These are phyloP conservation scores for Echinosophora koreensis DNA, from an alignment of 306 rosid species.

Conservation along the genomic window DNA sequence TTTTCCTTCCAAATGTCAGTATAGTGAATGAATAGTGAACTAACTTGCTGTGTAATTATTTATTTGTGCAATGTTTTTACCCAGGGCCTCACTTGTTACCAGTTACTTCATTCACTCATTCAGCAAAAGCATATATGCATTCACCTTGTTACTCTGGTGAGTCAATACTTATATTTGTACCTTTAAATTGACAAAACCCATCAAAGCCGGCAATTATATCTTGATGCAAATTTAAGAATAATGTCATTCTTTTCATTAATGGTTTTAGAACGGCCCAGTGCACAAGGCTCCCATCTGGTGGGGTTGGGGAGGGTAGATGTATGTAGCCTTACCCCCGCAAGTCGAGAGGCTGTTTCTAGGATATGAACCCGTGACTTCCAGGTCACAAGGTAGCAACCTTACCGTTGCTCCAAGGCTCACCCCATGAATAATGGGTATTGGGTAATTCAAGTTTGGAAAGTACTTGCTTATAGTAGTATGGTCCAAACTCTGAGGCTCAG, in stretches of 20 bases:
- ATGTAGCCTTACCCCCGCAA: no score
- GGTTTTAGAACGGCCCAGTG: no score
- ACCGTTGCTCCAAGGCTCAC: no score
- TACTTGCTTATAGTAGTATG: slow-evolving; percentile 23
- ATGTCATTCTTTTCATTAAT: not conserved
- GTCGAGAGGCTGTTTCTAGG: no score
- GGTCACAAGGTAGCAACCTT: no score
- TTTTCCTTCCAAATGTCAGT: not conserved
- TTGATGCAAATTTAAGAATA: slow-evolving; percentile 29
- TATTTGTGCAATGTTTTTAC: slow-evolving; percentile 38
- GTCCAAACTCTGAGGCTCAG: not conserved
- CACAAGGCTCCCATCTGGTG: no score
- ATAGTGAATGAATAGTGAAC: slow-evolving; percentile 19
- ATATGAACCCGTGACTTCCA: no score
- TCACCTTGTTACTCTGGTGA: slow-evolving; percentile 86
- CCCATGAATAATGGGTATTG: not conserved
- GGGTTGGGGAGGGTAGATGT: no score
- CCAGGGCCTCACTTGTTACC: slow-evolving; percentile 86
- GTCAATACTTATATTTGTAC: slow-evolving; percentile 48
- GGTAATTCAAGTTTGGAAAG: not conserved
- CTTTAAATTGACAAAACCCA: slow-evolving; percentile 28
- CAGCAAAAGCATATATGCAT: slow-evolving; percentile 83
- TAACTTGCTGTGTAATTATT: slow-evolving; percentile 33
- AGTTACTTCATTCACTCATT: slow-evolving; percentile 85
- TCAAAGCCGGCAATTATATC: slow-evolving; percentile 30